phyloP scores from a whole-genome alignment of 1,284 basidiomycete genomes.

The Erythrobasidium hasegawianum region DNA sequence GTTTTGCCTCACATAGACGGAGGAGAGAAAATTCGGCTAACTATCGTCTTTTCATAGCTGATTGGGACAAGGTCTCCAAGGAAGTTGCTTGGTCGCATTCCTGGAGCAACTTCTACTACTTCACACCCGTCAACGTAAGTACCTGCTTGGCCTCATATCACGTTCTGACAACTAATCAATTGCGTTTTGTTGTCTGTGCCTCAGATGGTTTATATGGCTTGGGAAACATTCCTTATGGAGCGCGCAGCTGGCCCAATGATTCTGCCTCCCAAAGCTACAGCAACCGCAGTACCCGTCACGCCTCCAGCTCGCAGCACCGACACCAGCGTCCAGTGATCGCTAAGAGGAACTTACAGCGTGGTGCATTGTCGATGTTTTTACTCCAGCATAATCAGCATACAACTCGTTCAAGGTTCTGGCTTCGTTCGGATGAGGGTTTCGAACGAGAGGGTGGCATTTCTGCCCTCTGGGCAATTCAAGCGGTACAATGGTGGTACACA shows the following conservation, averaged over 20 bases:
- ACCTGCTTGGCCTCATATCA: background rate
- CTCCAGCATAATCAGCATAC: too few species aligned
- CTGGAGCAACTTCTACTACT: conserved; percentile 28
- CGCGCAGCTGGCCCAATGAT: conserved; percentile 30
- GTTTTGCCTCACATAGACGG: too few species aligned
- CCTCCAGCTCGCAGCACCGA: conserved; percentile 19
- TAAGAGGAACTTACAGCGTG: too few species aligned
- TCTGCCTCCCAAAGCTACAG: background rate
- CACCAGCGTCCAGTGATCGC: conserved; percentile 14
- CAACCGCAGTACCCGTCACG: background rate
- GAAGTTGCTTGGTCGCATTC: conserved; percentile 22
- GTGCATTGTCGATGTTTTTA: too few species aligned
- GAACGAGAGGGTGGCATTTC: too few species aligned
- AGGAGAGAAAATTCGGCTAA: too few species aligned
- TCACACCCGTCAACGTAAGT: conserved; percentile 20
- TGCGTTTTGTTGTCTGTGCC: background rate
- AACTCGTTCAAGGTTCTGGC: too few species aligned
- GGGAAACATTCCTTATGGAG: conserved; percentile 19
- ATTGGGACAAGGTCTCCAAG: conserved; percentile 20
- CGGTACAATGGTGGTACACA: too few species aligned
- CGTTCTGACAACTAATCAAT: too few species aligned
- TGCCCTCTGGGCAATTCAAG: too few species aligned
- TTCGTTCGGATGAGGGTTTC: too few species aligned
- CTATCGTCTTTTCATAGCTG: too few species aligned
- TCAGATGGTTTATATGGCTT: conserved; percentile 26